Evolutionary conservation across 305 asterid species (phyloP), one percentile per base, ranked within the genome.

Genomic region (Solanum hybrid): DNA sequence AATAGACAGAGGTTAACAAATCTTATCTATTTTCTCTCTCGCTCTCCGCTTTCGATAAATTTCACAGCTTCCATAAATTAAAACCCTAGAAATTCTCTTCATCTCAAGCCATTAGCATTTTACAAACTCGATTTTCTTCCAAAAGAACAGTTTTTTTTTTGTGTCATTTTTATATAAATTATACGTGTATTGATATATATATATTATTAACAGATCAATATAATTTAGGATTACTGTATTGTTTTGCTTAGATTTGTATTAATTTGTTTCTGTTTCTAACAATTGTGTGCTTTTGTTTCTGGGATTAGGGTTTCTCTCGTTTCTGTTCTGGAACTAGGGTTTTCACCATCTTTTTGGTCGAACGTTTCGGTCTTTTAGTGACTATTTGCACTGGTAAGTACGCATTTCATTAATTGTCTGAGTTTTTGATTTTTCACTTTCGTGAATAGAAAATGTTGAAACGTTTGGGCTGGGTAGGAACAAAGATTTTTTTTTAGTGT

Each of bases 221-320:
- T 22, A 10, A 79, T 22, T 36, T 79, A 8, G 85, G 31, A 10
- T 22, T 79, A 36, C 57, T 79, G 31, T 79, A 36, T 79, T 79
- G 12, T 75, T 37, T 36, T 79, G 11, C 9, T 65, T 79, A 36
- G 57, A 79, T 79, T 36, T 79, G 11, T 79, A 34, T 79, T 20
- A 22, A 79, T 36, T 79, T 79, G 83, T 78, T 36, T 79, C 32
- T 79, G 57, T 36, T 72, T 79, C 85, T 79, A 79, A 79, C 85
- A 22, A 22, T 79, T 79, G 41, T 79, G 85, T 36, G 85, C 51
- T n/a, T 79, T 79, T 79, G 29, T 36, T 34, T 79, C 57, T 79
- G 85, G 57, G 85, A 79, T 79, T 79, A 79, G 85, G 85, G 85
- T 79, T 79, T 78, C 82, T 77, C 82, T 32, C 82, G 39, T 77